These are phyloP conservation scores for Penicillium tannophilum DNA, from an alignment of 495 filamentous ascomycete species.

Conservation along the genomic window DNA sequence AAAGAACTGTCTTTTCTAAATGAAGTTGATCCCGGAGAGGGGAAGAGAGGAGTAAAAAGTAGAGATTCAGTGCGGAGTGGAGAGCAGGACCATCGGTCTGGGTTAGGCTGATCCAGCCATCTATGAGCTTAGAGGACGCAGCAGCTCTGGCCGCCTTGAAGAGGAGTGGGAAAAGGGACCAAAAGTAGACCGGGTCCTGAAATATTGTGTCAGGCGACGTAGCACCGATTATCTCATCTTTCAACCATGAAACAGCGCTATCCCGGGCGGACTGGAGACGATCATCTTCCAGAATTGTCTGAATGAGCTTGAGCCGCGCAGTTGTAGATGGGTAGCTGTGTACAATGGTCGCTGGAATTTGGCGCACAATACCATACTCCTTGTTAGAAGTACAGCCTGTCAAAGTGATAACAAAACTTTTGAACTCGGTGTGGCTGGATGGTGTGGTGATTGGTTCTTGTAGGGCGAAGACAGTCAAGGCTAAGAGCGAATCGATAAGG, in stretches of 20 bases:
- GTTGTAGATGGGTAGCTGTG: constrained; percentile 74
- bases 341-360: constrained; percentile 70
- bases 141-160: constrained; percentile 29
- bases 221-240: constrained; percentile 69
- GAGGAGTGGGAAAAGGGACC: constrained; percentile 45
- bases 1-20: constrained; percentile 39
- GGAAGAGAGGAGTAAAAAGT: constrained; percentile 47
- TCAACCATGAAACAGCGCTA: constrained; percentile 82
- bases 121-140: constrained; percentile 34
- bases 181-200: constrained; percentile 52
- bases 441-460: constrained; percentile 26
- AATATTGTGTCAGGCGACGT: constrained; percentile 30
- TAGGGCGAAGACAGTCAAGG: constrained; percentile 36
- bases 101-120: constrained; percentile 41
- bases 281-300: constrained; percentile 78
- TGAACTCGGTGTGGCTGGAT: constrained; percentile 36
- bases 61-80: constrained; percentile 48
- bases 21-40: constrained; percentile 35
- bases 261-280: constrained; percentile 72
- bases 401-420: constrained; percentile 57
- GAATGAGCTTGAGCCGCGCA: constrained; percentile 73
- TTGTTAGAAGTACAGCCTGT: constrained; percentile 68
- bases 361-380: constrained; percentile 71
- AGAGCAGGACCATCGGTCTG: constrained; percentile 40
- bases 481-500: constrained; percentile 44